Evolutionary conservation across 116 monocot genomes (phyloP).

Genomic region (Phalaenopsis hybrid): DNA sequence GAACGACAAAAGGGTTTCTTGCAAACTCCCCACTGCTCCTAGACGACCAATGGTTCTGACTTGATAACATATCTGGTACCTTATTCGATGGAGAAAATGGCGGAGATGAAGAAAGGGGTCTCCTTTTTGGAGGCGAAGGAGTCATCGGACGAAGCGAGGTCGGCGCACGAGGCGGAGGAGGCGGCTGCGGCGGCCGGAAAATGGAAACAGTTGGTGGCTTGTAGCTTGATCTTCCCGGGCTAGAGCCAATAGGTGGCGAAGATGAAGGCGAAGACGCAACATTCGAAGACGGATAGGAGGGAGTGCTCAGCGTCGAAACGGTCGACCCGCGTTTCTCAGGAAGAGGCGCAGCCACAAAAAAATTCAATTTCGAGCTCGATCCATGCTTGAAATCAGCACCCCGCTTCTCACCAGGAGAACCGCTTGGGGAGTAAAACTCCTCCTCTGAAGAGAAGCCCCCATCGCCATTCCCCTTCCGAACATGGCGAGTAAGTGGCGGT

Average conservation of each 20-base stretch:
- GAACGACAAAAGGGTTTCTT: not conserved
- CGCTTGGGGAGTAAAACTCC: conserved; percentile 45
- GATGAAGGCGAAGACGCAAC: conserved; percentile 17
- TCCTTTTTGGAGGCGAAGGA: conserved; percentile 25
- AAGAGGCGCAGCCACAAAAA: not conserved
- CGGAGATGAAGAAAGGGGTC: conserved; percentile 17
- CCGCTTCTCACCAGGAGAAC: conserved; percentile 17
- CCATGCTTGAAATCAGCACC: not conserved
- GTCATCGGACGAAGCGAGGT: conserved; percentile 9
- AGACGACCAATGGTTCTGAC: conserved; percentile 9
- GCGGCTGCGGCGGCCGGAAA: conserved; percentile 11
- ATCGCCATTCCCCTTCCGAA: conserved; percentile 2
- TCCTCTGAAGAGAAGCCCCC: conserved; percentile 28
- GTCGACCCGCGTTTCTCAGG: conserved; percentile 19
- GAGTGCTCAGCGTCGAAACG: conserved; percentile 32
- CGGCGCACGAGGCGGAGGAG: conserved; percentile 11
- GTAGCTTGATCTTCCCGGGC: conserved; percentile 14
- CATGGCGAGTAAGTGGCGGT: conserved; percentile 52
- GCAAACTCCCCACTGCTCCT: conserved; percentile 9
- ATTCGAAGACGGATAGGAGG: conserved; percentile 40
- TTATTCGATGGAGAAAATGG: conserved; percentile 11
- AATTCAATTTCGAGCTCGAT: conserved; percentile 9
- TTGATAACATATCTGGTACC: not conserved
- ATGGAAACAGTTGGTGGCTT: conserved; percentile 10
- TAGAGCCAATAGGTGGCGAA: conserved; percentile 15